Base-by-base conservation (phyloP, 768 basidiomycete species). In the Collybiopsis confluens region DNA sequence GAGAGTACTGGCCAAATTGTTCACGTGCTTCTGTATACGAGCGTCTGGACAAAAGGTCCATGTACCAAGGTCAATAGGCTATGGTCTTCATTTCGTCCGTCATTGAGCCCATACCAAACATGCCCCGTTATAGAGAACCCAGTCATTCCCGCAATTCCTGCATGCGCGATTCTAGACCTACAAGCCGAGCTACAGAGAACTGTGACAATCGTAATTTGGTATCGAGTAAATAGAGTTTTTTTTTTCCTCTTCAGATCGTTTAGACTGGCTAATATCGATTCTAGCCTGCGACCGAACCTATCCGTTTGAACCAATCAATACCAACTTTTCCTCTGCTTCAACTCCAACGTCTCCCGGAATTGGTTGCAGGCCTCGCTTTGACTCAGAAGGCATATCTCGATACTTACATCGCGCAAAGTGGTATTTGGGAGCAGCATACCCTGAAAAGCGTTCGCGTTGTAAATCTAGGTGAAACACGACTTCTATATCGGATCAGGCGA, bases 371-470 rank as follows among this genome's bases (percentile, higher is more conserved):
- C 58, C 75, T 88, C 20, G 78, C 78, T 7, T 70, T 88, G 15
- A 70, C 71, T 0, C 51, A 72, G 1, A 65, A 67, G 11, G 79
- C 83, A 2, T 87, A 81, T 61, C 69, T 88, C 41, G 86, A 88
- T 57, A 73, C 80, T 2, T 88, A 76, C 63, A 78, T 82, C 54
- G 70, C 75, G 7, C 55, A 62, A 1, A 75, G 81, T 0, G 70
- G 76, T 0, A 77, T 83, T 51, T 88, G 86, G 86, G 85, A 86
- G 49, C 85, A 86, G 56, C 84, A 86, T 59, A 71, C 76, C 36
- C 75, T 83, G 54, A 72, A 71, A 37, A 76, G 80, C 15, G 84
- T 87, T 3, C 77, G 84, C 33, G 61, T 80, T 35, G 80, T 88
- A 38, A 74, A 76, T 43, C 74, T 72, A 1, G 82, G 83, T 56